These are phyloP conservation scores for Selaginella tamariscina DNA, from an alignment of 75 land plant genomes.

Conservation along the genomic window DNA sequence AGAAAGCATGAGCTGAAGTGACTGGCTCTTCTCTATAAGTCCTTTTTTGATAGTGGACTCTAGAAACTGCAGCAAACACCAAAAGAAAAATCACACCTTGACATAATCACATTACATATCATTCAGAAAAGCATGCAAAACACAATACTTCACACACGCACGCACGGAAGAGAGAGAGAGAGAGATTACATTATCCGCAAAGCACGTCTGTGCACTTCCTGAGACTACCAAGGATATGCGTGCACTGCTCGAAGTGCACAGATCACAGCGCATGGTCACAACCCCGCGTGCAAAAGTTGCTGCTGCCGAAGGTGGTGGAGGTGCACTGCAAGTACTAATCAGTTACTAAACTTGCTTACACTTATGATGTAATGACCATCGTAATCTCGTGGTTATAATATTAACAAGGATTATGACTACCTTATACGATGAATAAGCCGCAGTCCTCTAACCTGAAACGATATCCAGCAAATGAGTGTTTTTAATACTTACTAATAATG, in stretches of 20 bases:
- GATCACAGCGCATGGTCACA: conserved; percentile 94
- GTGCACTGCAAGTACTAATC: conserved; percentile 48
- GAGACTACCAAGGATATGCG: conserved; percentile 85
- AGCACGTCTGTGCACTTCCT: conserved; percentile 90
- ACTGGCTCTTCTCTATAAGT: conserved; percentile 52
- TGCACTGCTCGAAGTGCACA: conserved; percentile 69
- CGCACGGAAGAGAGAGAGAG: no score
- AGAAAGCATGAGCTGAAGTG: conserved; percentile 29
- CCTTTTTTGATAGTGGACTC: conserved; percentile 73
- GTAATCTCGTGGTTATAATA: neutral
- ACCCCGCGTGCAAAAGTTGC: conserved; percentile 72
- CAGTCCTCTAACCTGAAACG: conserved; percentile 20
- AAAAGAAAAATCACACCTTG: neutral
- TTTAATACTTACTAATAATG: neutral
- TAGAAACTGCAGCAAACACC: conserved; percentile 51
- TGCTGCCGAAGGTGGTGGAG: conserved; percentile 84
- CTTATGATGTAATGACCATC: neutral
- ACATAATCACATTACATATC: neutral
- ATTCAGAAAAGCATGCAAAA: neutral
- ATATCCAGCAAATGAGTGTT: neutral
- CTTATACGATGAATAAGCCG: conserved; percentile 33
- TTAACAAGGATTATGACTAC: conserved; percentile 12
- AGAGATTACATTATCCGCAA: conserved; percentile 90
- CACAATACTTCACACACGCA: no score
- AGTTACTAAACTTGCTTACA: neutral